A percentile compares a stretch with the other conserved stretches of the same genome.
Conservation (phyloP, 495 filamentous ascomycete genomes). For the Annulohypoxylon stygium region DNA sequence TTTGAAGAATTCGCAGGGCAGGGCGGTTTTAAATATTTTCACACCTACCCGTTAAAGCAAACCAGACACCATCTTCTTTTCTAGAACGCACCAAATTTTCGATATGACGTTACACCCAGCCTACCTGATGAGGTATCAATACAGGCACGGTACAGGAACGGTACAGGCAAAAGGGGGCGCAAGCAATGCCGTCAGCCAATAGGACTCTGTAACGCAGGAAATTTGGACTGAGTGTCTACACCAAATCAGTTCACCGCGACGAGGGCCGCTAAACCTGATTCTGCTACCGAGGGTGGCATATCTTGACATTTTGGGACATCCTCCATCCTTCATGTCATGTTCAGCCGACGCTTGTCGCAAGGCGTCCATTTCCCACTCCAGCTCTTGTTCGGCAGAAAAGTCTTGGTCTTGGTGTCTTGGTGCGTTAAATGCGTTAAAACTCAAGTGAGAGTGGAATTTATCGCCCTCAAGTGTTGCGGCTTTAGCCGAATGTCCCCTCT, state of each 20-base stretch:
- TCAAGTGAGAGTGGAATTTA: conserved; percentile 37
- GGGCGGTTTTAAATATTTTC: neutral
- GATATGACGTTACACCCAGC: conserved; percentile 35
- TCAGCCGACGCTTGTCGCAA: conserved; percentile 36
- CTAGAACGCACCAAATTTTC: conserved; percentile 34
- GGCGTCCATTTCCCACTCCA: conserved; percentile 36
- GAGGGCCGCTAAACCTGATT: conserved; percentile 48
- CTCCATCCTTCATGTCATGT: conserved; percentile 41
- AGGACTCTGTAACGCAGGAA: conserved; percentile 6
- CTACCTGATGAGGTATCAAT: conserved; percentile 10
- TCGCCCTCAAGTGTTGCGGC: conserved; percentile 24
- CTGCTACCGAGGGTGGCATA: conserved; percentile 46
- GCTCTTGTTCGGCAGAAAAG: conserved; percentile 27
- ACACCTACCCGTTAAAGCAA: conserved; percentile 24
- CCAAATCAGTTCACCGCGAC: conserved; percentile 46
- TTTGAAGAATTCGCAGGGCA: neutral
- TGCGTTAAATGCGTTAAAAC: conserved; percentile 24
- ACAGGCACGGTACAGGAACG: neutral
- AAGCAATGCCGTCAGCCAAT: conserved; percentile 35
- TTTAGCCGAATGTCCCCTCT: conserved; percentile 23
- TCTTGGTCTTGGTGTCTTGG: neutral
- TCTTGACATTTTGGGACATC: conserved; percentile 43
- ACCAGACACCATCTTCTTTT: conserved; percentile 20
- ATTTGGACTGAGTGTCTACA: conserved; percentile 31
- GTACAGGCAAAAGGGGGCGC: neutral